Evolutionary conservation across 2,329 filamentous ascomycete genomes (phyloP), one percentile per base, ranked within the genome.

Genomic region (Polytolypa hystricis): DNA sequence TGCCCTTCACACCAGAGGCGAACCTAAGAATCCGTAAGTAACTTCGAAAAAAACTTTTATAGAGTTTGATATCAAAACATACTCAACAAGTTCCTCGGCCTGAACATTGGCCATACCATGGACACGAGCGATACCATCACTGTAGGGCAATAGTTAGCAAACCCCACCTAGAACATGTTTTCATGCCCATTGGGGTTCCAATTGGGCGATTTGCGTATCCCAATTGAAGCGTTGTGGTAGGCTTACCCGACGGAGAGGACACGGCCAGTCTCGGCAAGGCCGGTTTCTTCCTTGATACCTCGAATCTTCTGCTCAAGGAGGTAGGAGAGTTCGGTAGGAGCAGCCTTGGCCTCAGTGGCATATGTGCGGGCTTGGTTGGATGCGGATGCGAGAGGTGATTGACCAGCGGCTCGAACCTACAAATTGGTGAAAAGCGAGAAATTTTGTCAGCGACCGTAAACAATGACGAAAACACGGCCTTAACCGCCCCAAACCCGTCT

Each of bases 81-180:
- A 95, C 87, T 98, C 91, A 65, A 98, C 91, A 66, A 98, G 83
- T 77, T 98, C 91, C 74, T 98, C 91, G 58, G 91, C 89, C 78
- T 98, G 91, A 72, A 98, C 91, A 68, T 98, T 98, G 83, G 79
- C 84, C 85, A 98, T 87, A 65, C 91, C 91, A 71, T 98, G 87
- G 56, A 98, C 89, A 87, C 91, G 89, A 66, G 91, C 91, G 64
- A 98, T 98, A 93, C 91, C 91, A 74, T 98, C 91, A 91, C 91
- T 96, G 57, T 66, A 11, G 20, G 5, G 16, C 25, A 35, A 12
- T 14, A 35, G 33, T 35, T 28, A 35, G 33, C 11, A 35, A 14
- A n/a, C n/a, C n/a, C 21, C 9, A 19, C 9, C 8, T 15, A n/a
- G 15, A 16, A 4, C 11, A 4, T 33, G 12, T 25, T 26, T 11